Evolutionary conservation across 306 rosid genomes (phyloP), one percentile per base, ranked within the genome.

Genomic region (Hippophae tibetana): DNA sequence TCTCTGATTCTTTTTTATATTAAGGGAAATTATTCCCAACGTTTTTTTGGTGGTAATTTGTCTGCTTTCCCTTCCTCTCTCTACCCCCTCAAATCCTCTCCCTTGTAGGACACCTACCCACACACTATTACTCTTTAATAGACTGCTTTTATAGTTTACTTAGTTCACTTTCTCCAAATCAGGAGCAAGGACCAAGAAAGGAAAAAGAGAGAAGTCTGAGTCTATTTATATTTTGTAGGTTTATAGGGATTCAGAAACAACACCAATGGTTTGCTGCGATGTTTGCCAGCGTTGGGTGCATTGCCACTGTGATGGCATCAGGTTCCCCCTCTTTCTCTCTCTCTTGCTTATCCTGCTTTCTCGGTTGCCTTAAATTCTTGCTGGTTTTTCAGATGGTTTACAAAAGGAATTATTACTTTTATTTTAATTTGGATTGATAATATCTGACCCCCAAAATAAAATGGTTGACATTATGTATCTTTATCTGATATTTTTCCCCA

Each of bases 261-360:
- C 99, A 27, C 99, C 99, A 13, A 93, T 93, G 99, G 97, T 93
- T 72, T 88, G 99, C 81, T 93, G 99, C 72, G 99, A 93, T 71
- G 31, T 77, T 59, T 93, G 99, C 90, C 94, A 89, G 82, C 95
- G 95, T 25, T 93, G 99, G 99, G 97, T 93, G 69, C 99, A 93
- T 76, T 93, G 99, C 74, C 94, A 86, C 31, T 93, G 99, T 71
- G 99, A 93, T 76, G 77, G 86, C 65, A 93, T 93, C 72, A 88
- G 99, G 99, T 88, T 66, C 68, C 71, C 42, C 57, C 58, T 58
- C 60, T 42, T 56, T 57, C 25, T 47, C 47, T 13, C 43, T 61
- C 52, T 12, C 25, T 3, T 7, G 12, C n/a, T 13, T 8, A 13
- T 4, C 2, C 26, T 49, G 7, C 14, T 49, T 5, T 9, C 14